Percentiles rank a stretch among this genome's conserved stretches.
Evolutionary conservation across 2,329 filamentous ascomycete species (phyloP).

Genomic region (Verticillium nonalfalfae): DNA sequence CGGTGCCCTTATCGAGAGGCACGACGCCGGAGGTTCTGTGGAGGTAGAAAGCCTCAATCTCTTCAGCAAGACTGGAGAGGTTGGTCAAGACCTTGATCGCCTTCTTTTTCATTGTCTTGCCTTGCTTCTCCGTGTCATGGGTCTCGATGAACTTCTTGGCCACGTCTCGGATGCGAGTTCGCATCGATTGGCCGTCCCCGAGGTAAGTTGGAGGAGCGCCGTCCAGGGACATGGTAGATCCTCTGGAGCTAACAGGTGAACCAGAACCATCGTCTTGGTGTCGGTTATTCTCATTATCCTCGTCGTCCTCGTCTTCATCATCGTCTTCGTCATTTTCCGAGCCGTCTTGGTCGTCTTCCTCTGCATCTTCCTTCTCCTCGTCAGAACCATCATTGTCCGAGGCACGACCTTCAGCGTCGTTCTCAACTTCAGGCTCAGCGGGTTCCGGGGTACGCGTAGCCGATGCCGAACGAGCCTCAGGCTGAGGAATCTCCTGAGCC

Average conservation of each 20-base stretch:
- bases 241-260: constrained; percentile 60
- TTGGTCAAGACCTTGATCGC: constrained; percentile 69
- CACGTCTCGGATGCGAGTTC: constrained; percentile 66
- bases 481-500: constrained; percentile 30
- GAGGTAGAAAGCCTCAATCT: constrained; percentile 68
- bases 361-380: constrained; percentile 50
- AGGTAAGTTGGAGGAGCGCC: constrained; percentile 41
- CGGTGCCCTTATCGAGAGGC: constrained; percentile 45
- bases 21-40: constrained; percentile 40
- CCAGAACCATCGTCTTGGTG: constrained; percentile 55
- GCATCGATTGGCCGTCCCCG: constrained; percentile 49
- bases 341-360: constrained; percentile 43
- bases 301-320: constrained; percentile 41
- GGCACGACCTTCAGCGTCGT: constrained; percentile 18
- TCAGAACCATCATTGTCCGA: constrained; percentile 32
- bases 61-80: constrained; percentile 62
- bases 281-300: constrained; percentile 44
- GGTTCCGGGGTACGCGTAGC: constrained; percentile 17
- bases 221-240: constrained; percentile 59
- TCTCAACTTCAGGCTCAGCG: constrained; percentile 6
- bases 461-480: constrained; percentile 7
- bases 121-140: constrained; percentile 71
- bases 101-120: constrained; percentile 69
- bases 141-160: constrained; percentile 79
- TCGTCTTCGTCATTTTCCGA: constrained; percentile 34